A percentile compares a stretch with the other conserved stretches of the same genome.
phyloP scores from a whole-genome alignment of 176 grass and related monocot species.

The Oryza punctata region DNA sequence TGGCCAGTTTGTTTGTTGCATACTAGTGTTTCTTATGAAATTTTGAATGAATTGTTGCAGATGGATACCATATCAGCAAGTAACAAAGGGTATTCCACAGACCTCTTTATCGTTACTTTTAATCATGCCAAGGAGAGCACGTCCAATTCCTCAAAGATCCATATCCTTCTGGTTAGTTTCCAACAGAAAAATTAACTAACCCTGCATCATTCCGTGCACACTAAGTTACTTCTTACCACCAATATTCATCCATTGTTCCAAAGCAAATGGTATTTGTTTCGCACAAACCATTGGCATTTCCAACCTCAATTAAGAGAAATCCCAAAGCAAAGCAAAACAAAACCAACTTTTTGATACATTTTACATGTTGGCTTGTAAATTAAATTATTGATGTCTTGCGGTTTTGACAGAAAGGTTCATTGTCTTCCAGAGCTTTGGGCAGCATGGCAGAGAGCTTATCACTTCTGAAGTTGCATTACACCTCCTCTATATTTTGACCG shows the following conservation, averaged over 20 bases:
- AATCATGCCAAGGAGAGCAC: conserved; percentile 51
- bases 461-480: conserved; percentile 89
- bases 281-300: background rate
- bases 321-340: background rate
- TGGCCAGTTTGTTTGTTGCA: background rate
- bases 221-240: background rate
- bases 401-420: conserved; percentile 97
- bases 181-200: background rate
- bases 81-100: conserved; percentile 74
- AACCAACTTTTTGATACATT: background rate
- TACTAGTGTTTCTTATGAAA: background rate
- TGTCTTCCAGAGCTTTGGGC: conserved; percentile 99
- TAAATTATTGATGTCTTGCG: conserved; percentile 55
- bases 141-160: conserved; percentile 55
- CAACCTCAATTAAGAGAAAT: background rate
- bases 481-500: conserved; percentile 77
- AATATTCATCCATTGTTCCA: background rate
- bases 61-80: conserved; percentile 72
- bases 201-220: background rate
- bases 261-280: background rate
- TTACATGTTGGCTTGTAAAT: conserved; percentile 7
- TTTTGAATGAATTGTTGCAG: conserved; percentile 40
- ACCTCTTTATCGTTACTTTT: conserved; percentile 80
- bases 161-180: conserved; percentile 90
- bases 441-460: conserved; percentile 98